Conservation (phyloP, 2,329 filamentous ascomycete species). For the Calonectria henricotiae region DNA sequence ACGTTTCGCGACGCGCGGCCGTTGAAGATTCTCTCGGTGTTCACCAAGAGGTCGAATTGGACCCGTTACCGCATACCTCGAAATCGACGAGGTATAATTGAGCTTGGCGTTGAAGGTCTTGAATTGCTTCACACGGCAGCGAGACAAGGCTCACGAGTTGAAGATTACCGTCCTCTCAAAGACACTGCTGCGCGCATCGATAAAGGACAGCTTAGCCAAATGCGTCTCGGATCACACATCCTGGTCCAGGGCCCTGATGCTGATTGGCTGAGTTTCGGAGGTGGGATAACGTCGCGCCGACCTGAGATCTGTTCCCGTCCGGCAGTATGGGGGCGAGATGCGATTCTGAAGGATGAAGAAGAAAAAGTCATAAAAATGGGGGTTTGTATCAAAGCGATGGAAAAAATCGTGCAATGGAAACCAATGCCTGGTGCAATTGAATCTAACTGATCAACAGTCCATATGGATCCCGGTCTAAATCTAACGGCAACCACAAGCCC, state of each 20-base stretch:
- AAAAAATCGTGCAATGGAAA: too few species aligned
- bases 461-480: slow-evolving; percentile 4
- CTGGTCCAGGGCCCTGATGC: slow-evolving; percentile 44
- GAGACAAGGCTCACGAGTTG: slow-evolving; percentile 19
- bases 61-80: slow-evolving; percentile 49
- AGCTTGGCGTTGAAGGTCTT: slow-evolving; percentile 12
- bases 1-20: slow-evolving; percentile 35
- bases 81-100: slow-evolving; percentile 10
- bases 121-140: slow-evolving; percentile 35
- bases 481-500: slow-evolving; percentile 4
- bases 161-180: slow-evolving; percentile 40
- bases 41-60: slow-evolving; percentile 44
- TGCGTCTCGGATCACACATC: slow-evolving; percentile 43
- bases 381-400: background rate
- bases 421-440: background rate
- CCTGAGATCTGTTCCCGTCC: slow-evolving; percentile 28
- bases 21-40: slow-evolving; percentile 38
- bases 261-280: slow-evolving; percentile 45
- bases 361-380: background rate
- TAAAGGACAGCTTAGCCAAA: slow-evolving; percentile 55
- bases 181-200: slow-evolving; percentile 43
- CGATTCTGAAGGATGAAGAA: background rate
- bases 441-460: background rate
- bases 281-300: slow-evolving; percentile 52
- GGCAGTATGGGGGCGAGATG: background rate